Evolutionary conservation across 164 flowering plant species (phyloP), one percentile per base, ranked within the genome.

Genomic region (Umbellularia californica): DNA sequence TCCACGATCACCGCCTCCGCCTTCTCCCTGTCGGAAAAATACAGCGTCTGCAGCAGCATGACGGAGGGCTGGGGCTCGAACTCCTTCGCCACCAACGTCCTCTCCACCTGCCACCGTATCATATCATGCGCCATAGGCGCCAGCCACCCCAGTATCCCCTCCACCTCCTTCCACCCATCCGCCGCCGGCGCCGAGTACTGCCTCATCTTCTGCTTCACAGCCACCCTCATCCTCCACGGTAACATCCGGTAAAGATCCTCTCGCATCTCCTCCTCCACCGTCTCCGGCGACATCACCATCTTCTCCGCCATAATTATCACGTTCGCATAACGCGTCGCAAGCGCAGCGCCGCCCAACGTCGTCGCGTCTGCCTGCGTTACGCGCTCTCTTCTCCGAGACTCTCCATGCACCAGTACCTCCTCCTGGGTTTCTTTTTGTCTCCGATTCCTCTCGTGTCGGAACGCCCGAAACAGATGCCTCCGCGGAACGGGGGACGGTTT

Each of bases 1-100:
- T 92, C 95, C 2, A 78, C 86, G 41, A 94, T 85, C 28, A 94
- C 90, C 1, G 85, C 94, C 84, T 94, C 98, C 51, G 93, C 81
- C 83, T 90, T 94, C 85, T 85, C 92, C 80, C 76, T 79, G 72
- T 94, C 95, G 0, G 98, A 77, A 71, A 78, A 92, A 77, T 88
- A 85, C 82, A 94, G 67, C 1, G 98, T 94, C 82, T 92, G 95
- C 72, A 92, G 19, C 77, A 92, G 65, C 82, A 90, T 68, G 52
- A 85, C 92, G 12, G 74, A 79, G 2, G 90, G 86, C 80, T 65
- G 81, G 12, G 79, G 74, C 28, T 85, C 88, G 58, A 92, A 85
- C 72, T 66, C 76, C 75, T 83, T 41, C 10, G 47, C 85, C 86
- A 90, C 97, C 51, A 83, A 58, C 41, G 77, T 86, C 84, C 93